Evolutionary conservation across 2,329 filamentous ascomycete species (phyloP).

Genomic region (Huntiella savannae): DNA sequence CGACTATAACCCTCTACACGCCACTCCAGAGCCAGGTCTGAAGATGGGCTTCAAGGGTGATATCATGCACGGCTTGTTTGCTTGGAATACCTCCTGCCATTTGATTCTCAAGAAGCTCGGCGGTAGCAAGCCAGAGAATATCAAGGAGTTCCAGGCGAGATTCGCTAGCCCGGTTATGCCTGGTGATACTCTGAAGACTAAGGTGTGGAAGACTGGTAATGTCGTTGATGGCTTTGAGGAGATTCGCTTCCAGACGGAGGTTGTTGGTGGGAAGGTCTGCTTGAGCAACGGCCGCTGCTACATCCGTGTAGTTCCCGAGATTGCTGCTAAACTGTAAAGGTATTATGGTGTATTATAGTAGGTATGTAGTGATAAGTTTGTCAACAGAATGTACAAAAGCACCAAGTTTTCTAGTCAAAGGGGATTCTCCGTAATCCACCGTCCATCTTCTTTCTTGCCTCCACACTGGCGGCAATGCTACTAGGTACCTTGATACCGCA

Average conservation of each 20-base stretch:
- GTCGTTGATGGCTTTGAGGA: constrained; percentile 51
- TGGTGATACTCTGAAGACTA: constrained; percentile 61
- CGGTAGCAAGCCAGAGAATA: constrained; percentile 56
- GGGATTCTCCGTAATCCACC: constrained; percentile 53
- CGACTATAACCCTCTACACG: constrained; percentile 88
- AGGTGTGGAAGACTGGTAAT: constrained; percentile 63
- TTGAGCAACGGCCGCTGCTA: constrained; percentile 72
- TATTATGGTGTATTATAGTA: background rate
- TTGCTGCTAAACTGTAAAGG: constrained; percentile 29
- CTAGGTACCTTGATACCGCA: constrained; percentile 96
- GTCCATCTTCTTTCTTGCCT: constrained; percentile 57
- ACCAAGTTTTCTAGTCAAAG: constrained; percentile 41
- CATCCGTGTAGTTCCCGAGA: constrained; percentile 37
- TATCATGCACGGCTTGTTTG: constrained; percentile 80
- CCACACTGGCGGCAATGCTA: constrained; percentile 74
- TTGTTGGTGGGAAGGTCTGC: constrained; percentile 66
- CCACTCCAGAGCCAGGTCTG: constrained; percentile 62
- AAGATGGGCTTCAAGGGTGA: constrained; percentile 83
- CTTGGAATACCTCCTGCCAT: constrained; percentile 65
- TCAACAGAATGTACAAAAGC: background rate
- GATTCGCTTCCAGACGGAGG: constrained; percentile 57
- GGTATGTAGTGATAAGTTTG: background rate
- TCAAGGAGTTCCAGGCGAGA: constrained; percentile 75
- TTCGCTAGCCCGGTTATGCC: constrained; percentile 74
- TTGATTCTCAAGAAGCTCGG: constrained; percentile 55